Percentiles rank a stretch among this genome's conserved stretches.
phyloP scores from a whole-genome alignment of 768 basidiomycete species.

The Boletus reticulatus region DNA sequence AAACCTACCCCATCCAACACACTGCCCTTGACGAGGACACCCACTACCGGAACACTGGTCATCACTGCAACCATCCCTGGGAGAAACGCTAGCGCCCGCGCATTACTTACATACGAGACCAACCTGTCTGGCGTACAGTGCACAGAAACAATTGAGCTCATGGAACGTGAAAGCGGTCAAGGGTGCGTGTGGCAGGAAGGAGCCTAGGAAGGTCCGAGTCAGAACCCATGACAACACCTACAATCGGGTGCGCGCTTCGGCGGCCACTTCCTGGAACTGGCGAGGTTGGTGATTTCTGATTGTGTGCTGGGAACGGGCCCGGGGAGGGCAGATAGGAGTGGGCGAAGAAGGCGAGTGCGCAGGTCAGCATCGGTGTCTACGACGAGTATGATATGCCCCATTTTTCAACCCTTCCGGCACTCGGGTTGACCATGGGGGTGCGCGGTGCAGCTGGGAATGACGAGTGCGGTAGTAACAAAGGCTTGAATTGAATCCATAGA shows the following conservation, averaged over 20 bases:
- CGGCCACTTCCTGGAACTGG: slow-evolving; percentile 46
- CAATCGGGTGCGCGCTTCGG: slow-evolving; percentile 70
- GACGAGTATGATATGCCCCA: slow-evolving; percentile 95
- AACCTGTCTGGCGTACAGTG: slow-evolving; percentile 92
- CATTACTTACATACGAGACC: slow-evolving; percentile 76
- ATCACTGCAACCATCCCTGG: slow-evolving; percentile 98
- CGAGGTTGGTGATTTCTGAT: slow-evolving; percentile 49
- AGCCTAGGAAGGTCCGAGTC: slow-evolving; percentile 97
- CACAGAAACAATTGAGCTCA: slow-evolving; percentile 97
- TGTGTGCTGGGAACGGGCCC: slow-evolving; percentile 24
- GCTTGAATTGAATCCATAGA: slow-evolving; percentile 57
- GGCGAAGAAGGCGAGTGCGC: slow-evolving; percentile 62
- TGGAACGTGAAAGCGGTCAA: slow-evolving; percentile 79
- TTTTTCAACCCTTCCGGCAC: slow-evolving; percentile 88
- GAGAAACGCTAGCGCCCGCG: slow-evolving; percentile 79
- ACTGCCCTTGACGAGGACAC: slow-evolving; percentile 96
- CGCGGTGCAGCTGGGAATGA: slow-evolving; percentile 69
- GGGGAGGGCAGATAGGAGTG: slow-evolving; percentile 71
- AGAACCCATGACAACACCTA: slow-evolving; percentile 97
- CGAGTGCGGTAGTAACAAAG: slow-evolving; percentile 59
- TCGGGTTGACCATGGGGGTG: slow-evolving; percentile 96
- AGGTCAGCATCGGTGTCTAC: slow-evolving; percentile 79
- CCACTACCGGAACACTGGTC: slow-evolving; percentile 90
- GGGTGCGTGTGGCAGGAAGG: slow-evolving; percentile 81
- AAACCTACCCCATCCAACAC: slow-evolving; percentile 94